Evolutionary conservation across 1,284 basidiomycete genomes (phyloP).

Genomic region (Melampsora americana): DNA sequence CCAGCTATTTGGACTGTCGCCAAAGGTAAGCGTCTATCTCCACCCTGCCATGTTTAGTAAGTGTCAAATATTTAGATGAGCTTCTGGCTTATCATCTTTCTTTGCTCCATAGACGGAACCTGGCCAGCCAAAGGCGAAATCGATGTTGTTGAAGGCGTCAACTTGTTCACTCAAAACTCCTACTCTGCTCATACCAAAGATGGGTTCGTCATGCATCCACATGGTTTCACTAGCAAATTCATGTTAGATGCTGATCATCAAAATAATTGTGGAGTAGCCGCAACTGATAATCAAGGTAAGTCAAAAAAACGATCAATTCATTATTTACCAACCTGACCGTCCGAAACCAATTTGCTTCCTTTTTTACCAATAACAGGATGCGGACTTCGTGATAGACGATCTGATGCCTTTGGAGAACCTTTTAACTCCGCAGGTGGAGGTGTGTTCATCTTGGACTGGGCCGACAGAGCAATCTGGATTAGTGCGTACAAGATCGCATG

Average conservation of each 20-base stretch:
- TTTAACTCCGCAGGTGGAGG: conserved; percentile 48
- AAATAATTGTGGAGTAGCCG: conserved; percentile 8
- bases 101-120: conserved; percentile 56
- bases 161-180: conserved; percentile 52
- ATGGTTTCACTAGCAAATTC: conserved; percentile 19
- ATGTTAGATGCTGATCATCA: neutral
- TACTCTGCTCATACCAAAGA: conserved; percentile 9
- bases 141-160: conserved; percentile 70
- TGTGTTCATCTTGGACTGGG: conserved; percentile 49
- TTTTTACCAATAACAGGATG: neutral
- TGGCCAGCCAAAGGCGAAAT: conserved; percentile 72
- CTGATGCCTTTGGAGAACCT: conserved; percentile 45
- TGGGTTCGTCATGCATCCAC: neutral
- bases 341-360: too few species aligned
- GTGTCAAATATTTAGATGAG: too few species aligned
- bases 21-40: neutral
- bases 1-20: conserved; percentile 65
- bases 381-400: conserved; percentile 41
- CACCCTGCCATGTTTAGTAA: too few species aligned
- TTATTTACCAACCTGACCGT: too few species aligned
- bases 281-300: conserved; percentile 21
- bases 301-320: neutral
- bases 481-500: neutral
- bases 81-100: neutral
- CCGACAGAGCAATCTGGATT: conserved; percentile 44